These are phyloP conservation scores for Neurospora crassa DNA, from an alignment of 2,329 filamentous ascomycete species.

Conservation along the genomic window DNA sequence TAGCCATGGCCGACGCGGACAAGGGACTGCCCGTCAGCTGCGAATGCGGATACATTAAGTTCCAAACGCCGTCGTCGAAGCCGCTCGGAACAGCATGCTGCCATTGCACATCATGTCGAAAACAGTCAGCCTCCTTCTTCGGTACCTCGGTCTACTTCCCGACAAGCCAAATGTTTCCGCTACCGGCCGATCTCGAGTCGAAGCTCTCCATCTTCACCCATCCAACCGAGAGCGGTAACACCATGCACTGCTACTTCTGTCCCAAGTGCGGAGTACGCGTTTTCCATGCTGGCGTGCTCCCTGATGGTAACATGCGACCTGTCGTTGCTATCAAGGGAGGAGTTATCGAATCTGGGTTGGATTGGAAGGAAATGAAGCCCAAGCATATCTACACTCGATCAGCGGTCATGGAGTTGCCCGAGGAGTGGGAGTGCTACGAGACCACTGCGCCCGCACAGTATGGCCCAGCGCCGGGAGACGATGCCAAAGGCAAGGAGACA, in stretches of 20 bases:
- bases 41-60: constrained; percentile 7
- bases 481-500: neutral
- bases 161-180: constrained; percentile 30
- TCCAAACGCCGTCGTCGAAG: constrained; percentile 6
- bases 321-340: constrained; percentile 23
- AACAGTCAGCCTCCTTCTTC: constrained; percentile 35
- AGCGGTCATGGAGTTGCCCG: constrained; percentile 21
- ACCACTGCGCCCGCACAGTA: neutral
- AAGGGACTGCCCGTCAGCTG: constrained; percentile 5
- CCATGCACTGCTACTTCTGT: constrained; percentile 34
- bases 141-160: constrained; percentile 35
- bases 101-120: constrained; percentile 37
- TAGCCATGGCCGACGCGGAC: neutral
- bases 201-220: constrained; percentile 29
- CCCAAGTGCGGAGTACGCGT: constrained; percentile 26
- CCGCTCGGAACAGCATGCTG: constrained; percentile 32
- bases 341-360: constrained; percentile 20
- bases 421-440: constrained; percentile 14
- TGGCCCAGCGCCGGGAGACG: neutral
- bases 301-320: constrained; percentile 17
- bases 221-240: constrained; percentile 29
- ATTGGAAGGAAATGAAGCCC: constrained; percentile 19
- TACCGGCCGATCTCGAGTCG: constrained; percentile 22
- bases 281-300: constrained; percentile 20
- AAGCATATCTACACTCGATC: constrained; percentile 23